Base-by-base conservation (phyloP, 257 asterid species). In the Petunia axillaris region DNA sequence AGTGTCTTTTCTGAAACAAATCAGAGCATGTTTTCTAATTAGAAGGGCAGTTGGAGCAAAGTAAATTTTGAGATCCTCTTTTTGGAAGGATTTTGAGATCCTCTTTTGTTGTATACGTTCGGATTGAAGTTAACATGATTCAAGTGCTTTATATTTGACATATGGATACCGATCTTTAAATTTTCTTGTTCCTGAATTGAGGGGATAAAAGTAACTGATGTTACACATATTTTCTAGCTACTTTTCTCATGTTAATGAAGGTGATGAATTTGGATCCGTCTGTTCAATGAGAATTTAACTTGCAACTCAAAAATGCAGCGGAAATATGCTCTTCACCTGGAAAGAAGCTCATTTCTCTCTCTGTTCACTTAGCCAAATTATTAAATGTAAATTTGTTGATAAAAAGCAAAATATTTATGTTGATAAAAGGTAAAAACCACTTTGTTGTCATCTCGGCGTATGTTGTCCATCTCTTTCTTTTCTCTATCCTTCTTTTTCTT, bases 101-200 rank as follows among this genome's bases (percentile, higher is more conserved):
- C 8, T 63, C 1, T 10, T 0, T 36, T 11, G 8, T 63, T 63
- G 37, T 36, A 63, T 37, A 36, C 15, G 44, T 64, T 38, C 39
- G 71, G 39, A 37, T 15, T 38, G 71, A 37, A 64, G 5, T 2
- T 64, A 64, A 64, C 71, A 64, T 37, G 44, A 48, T 64, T 38
- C 50, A 64, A 13, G 48, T 64, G 71, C 71, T 64, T 25, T 64
- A 64, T 64, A 64, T 64, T 11, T 64, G 9, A 64, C 71, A 64
- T 64, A 64, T 38, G 71, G 13, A 64, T 2, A 64, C 71, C 35
- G 39, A 39, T 10, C 13, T 64, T 13, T 64, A 37, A 64, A 64
- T 38, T 37, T 11, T 10, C 10, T 11, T 64, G 38, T 64, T 48
- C 53, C 48, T 64, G 39, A 0, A 64, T 64, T 11, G 35, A 37